phyloP scores from a whole-genome alignment of 2,329 filamentous ascomycete species.

The Lojkania enalia region DNA sequence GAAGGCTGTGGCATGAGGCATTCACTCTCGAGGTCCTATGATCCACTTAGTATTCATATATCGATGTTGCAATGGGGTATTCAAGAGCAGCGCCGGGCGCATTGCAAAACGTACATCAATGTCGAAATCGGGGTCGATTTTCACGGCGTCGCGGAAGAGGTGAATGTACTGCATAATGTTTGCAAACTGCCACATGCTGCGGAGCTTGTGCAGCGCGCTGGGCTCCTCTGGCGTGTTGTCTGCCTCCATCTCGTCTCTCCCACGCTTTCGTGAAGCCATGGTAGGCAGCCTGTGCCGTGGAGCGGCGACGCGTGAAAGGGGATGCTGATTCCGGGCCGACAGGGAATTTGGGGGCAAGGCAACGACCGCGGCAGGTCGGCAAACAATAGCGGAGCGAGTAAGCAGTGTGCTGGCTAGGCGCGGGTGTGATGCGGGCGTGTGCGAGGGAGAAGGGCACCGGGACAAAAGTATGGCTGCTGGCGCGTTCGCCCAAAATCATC shows the following conservation, averaged over 20 bases:
- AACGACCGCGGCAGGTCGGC: not conserved
- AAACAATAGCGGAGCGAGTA: constrained; percentile 1
- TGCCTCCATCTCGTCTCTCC: constrained; percentile 58
- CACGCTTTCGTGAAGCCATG: constrained; percentile 42
- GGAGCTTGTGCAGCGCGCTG: constrained; percentile 64
- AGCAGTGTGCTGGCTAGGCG: not conserved
- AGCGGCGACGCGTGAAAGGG: constrained; percentile 37
- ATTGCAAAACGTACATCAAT: constrained; percentile 69
- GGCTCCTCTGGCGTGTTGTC: constrained; percentile 50
- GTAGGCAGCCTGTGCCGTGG: constrained; percentile 27
- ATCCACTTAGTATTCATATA: constrained; percentile 30
- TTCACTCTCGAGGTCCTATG: constrained; percentile 83
- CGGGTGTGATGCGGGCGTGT: constrained; percentile 1
- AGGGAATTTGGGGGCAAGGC: constrained; percentile 2
- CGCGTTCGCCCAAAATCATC: constrained; percentile 3
- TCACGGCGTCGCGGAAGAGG: constrained; percentile 85
- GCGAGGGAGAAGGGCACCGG: not conserved
- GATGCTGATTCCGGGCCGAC: constrained; percentile 6
- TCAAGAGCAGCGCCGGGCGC: constrained; percentile 22
- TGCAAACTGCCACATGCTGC: constrained; percentile 95
- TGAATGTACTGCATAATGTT: constrained; percentile 92
- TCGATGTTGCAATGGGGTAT: constrained; percentile 13
- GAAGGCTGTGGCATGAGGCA: constrained; percentile 78
- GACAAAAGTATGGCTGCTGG: not conserved
- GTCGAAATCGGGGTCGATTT: constrained; percentile 85